Conservation (phyloP, 495 filamentous ascomycete species). For the Friedmanniomyces simplex region DNA sequence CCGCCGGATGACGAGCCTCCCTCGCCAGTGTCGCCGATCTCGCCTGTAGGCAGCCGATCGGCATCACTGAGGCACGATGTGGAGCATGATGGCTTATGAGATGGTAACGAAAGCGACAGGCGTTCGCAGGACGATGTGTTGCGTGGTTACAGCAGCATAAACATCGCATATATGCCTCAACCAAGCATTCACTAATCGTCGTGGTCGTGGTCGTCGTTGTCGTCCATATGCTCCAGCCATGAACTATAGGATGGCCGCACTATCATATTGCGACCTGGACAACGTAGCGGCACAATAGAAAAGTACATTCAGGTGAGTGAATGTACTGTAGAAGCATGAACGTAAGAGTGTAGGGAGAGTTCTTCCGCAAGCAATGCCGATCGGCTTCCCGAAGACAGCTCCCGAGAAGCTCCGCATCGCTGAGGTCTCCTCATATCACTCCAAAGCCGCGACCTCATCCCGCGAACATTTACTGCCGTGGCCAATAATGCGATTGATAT, state of each 20-base stretch:
- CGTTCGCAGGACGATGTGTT: neutral
- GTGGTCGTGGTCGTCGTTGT: too few relatives aligned
- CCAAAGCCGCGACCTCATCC: neutral
- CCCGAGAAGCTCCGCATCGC: too few relatives aligned
- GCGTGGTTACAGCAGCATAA: neutral
- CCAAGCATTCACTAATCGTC: too few relatives aligned
- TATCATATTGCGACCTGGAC: too few relatives aligned
- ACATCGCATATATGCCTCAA: neutral
- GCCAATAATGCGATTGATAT: neutral
- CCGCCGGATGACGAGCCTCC: neutral
- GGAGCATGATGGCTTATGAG: neutral
- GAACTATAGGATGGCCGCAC: too few relatives aligned
- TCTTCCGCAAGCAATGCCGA: neutral
- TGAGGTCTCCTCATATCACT: neutral
- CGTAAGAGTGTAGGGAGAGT: too few relatives aligned
- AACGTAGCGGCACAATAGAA: too few relatives aligned
- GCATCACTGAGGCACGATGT: neutral
- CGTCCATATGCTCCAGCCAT: too few relatives aligned
- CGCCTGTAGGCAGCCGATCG: neutral
- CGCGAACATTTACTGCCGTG: neutral
- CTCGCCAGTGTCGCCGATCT: slow-evolving; percentile 10
- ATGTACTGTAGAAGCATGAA: too few relatives aligned
- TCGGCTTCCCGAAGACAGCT: neutral
- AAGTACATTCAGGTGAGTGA: too few relatives aligned
- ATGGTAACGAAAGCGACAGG: neutral